Evolutionary conservation across 2,329 filamentous ascomycete genomes (phyloP).

Genomic region (Penicillium digitatum): DNA sequence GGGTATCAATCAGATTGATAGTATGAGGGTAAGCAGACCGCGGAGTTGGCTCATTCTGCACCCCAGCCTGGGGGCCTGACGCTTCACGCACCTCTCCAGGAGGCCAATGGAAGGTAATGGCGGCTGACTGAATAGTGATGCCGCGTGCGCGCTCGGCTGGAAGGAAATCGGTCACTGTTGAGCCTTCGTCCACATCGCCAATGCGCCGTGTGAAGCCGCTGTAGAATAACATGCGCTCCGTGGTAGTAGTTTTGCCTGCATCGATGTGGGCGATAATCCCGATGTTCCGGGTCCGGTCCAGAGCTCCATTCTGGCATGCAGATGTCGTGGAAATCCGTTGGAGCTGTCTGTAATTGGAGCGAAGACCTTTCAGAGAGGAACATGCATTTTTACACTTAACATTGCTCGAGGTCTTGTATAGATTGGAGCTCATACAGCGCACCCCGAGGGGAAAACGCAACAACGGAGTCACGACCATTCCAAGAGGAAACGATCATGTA

Average conservation of each 20-base stretch:
- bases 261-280: constrained; percentile 99
- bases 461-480: constrained; percentile 33
- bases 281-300: constrained; percentile 79
- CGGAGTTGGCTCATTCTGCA: constrained; percentile 41
- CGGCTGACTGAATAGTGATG: constrained; percentile 96
- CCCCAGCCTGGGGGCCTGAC: constrained; percentile 27
- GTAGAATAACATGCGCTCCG: constrained; percentile 98
- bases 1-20: constrained; percentile 92
- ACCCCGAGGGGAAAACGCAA: constrained; percentile 27
- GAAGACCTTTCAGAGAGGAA: constrained; percentile 2
- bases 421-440: constrained; percentile 20
- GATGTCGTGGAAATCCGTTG: constrained; percentile 30
- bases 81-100: constrained; percentile 38
- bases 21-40: constrained; percentile 59
- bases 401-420: constrained; percentile 14
- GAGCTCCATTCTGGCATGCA: constrained; percentile 27
- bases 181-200: constrained; percentile 93
- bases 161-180: constrained; percentile 94
- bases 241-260: constrained; percentile 97
- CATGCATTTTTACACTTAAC: constrained; percentile 9
- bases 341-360: constrained; percentile 1
- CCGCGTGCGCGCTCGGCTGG: constrained; percentile 87
- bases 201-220: constrained; percentile 83
- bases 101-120: constrained; percentile 94
- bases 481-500: constrained; percentile 9